phyloP scores from a whole-genome alignment of 495 filamentous ascomycete genomes.

The Penicillium cosmopolitanum region DNA sequence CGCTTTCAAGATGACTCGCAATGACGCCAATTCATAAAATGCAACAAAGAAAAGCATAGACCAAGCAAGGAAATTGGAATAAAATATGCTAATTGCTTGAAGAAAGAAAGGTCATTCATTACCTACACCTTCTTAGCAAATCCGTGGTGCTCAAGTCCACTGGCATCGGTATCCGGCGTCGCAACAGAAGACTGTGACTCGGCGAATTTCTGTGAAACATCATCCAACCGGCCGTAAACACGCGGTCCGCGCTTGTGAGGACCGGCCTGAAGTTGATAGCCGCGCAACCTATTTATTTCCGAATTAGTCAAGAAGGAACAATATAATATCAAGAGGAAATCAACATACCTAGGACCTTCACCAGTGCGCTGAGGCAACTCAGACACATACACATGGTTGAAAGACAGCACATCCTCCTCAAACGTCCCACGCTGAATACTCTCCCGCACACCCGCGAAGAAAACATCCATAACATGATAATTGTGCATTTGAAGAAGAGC shows the following conservation, averaged over 20 bases:
- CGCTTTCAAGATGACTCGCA: neutral
- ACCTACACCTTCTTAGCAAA: slow-evolving; percentile 57
- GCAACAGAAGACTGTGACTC: slow-evolving; percentile 55
- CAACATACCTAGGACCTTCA: slow-evolving; percentile 69
- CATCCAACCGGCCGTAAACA: slow-evolving; percentile 62
- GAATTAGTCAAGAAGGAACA: slow-evolving; percentile 4
- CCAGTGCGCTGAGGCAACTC: slow-evolving; percentile 74
- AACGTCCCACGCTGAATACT: slow-evolving; percentile 66
- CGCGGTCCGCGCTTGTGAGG: slow-evolving; percentile 64
- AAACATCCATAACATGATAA: slow-evolving; percentile 66
- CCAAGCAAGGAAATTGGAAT: neutral
- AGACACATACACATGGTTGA: slow-evolving; percentile 64
- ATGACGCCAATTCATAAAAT: neutral
- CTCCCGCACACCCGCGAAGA: slow-evolving; percentile 71
- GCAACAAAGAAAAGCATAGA: neutral
- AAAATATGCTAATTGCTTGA: neutral
- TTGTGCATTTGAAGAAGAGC: slow-evolving; percentile 92
- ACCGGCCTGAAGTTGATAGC: slow-evolving; percentile 80
- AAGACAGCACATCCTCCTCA: slow-evolving; percentile 58
- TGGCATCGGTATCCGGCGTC: slow-evolving; percentile 52
- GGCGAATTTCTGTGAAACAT: slow-evolving; percentile 50
- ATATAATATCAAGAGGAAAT: neutral
- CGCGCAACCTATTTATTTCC: slow-evolving; percentile 59
- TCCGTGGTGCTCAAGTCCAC: slow-evolving; percentile 61
- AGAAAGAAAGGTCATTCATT: neutral